Evolutionary conservation across 441 rosid genomes (phyloP), one percentile per base, ranked within the genome.

Genomic region (Brassica hybrid): DNA sequence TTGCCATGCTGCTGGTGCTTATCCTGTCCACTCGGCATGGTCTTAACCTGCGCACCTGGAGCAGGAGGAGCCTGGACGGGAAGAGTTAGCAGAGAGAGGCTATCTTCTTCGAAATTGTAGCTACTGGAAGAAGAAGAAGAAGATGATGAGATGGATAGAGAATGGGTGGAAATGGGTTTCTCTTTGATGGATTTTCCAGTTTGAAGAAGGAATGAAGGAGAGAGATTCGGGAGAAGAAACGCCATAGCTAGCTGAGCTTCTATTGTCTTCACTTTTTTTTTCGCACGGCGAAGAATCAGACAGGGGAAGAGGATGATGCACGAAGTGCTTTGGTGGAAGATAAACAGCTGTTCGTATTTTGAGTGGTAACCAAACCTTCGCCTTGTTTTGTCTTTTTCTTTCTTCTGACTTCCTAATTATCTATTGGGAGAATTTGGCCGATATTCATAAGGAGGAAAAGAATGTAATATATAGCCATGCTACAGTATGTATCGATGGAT

Each of bases 211-310:
- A 86, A 79, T 4, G 85, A 67, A 59, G 87, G 86, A 21, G 91
- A 86, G 67, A 88, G 89, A 75, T 86, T 88, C 13, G 94, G 85
- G 1, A 88, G 84, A 58, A 87, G 91, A 84, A 92, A 88, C 79
- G 97, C 90, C 97, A 92, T 92, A 61, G 57, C 16, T 18, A 17
- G 25, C 77, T 50, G 23, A 50, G 63, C 62, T 72, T 72, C 32
- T 32, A 0, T 11, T 9, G 1, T 27, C 1, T 69, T 12, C 12
- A 4, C 17, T 3, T 13, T 13, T 21, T 30, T 7, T 30, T 4
- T 1, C 14, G 9, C 30, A 41, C 17, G 67, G 60, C 74, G 54
- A 57, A 57, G 54, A 41, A 27, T 16, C 38, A 60, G 75, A 18
- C 13, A 56, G 23, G 23, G 57, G 59, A 54, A 18, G 59, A 17